Evolutionary conservation across 768 basidiomycete genomes (phyloP), one percentile per base, ranked within the genome.

Genomic region (Cyclocybe cylindracea): DNA sequence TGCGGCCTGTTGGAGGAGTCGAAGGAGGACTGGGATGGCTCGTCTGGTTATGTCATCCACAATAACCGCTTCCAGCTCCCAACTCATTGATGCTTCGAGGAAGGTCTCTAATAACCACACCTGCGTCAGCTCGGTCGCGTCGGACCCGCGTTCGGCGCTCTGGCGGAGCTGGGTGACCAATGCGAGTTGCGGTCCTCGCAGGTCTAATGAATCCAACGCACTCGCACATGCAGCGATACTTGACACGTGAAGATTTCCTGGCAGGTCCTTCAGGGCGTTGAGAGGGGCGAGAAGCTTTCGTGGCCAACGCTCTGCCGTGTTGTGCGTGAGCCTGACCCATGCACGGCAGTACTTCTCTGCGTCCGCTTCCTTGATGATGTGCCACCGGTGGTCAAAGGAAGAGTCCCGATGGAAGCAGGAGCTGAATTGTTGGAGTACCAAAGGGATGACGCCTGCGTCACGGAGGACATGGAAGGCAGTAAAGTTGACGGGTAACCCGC

Each of bases 101-200:
- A 75, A 65, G 16, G 72, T 75, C 38, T 75, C 72, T 2, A 77
- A 62, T 18, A 77, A 60, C 64, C 70, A 74, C 8, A 61, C 66
- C 42, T 72, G 64, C 1, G 69, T 72, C 2, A 66, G 54, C 36
- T 63, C 63, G 9, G 63, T 67, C 16, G 72, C 62, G 34, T 64
- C 67, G 6, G 59, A 48, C 35, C 71, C 65, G 9, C 68, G 68
- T 7, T 66, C 60, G n/a, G 63, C 60, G 41, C 64, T 64, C 39
- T 63, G 60, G 13, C 65, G 62, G 13, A 77, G 63, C 43, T 71
- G 65, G 1, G 62, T 54, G 19, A 77, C 58, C 13, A 75, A 55
- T 39, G 69, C 68, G 61, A 71, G 67, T 46, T 74, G 74, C 7
- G 70, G 56, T 24, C 60, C 51, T 46, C 70, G 67, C 4, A 66